Base-by-base conservation (phyloP, 345 rosid species). In the Firmiana major region DNA sequence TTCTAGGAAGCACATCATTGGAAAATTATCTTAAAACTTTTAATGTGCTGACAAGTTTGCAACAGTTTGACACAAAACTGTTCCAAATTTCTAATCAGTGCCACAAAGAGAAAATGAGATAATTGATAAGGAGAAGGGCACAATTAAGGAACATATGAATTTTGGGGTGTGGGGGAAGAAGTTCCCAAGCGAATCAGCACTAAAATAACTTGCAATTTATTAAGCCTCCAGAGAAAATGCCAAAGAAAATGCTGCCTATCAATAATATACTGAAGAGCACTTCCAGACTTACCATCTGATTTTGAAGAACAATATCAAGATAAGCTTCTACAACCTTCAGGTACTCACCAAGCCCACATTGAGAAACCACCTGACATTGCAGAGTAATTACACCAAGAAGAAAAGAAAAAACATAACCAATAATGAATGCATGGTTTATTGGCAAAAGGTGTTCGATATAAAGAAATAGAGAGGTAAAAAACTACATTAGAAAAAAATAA, bases 301-400 rank as follows among this genome's bases (percentile, higher is more conserved):
- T 80, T 82, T 88, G 95, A 79, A 94, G 88, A 74, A 93, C 75
- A 74, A 94, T 84, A 78, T 91, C 98, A 72, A 90, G 78, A 84
- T 86, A 94, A 80, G 97, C 89, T 78, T 94, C 98, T 77, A 88
- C 88, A 80, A 93, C 89, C 81, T 71, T 91, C 81, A 94, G 75
- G 86, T 87, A 91, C 78, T 88, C 90, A 82, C 86, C 86, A 79
- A 90, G 93, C 79, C 80, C 88, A 81, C 84, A 87, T 79, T 84
- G 84, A 75, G 82, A 78, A 69, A 85, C 86, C 79, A 75, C 92
- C 98, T 93, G 86, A 75, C 43, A 79, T 58, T 71, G 40, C 40
- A 4, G 60, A 19, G 71, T 24, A 71, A 71, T 67, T 7, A 53
- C 34, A 73, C 26, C 4, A n/a, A 77, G 43, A 11, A 66, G 63